Evolutionary conservation across 1,284 basidiomycete species (phyloP), one percentile per base, ranked within the genome.

Genomic region (Fomitopsis schrenkii): DNA sequence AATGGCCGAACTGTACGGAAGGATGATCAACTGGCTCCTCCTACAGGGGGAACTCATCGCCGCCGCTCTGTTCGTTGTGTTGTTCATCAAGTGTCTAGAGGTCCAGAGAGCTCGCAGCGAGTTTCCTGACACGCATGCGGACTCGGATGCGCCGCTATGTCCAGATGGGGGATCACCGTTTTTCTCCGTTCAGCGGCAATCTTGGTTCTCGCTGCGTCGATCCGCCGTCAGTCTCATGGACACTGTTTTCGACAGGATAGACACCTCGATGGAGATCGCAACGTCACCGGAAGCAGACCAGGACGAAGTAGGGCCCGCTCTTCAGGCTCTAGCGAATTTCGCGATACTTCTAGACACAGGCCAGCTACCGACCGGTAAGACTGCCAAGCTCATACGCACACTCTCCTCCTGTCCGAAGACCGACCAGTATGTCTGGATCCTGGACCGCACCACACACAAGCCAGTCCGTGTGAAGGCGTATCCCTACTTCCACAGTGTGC

Each of bases 41-140:
- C 72, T 91, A 50, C 89, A 93, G 56, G 88, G 90, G 33, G 90
- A 93, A 68, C 85, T 93, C 53, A 78, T 93, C 45, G 79, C 88
- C 30, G 90, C 83, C 0, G 84, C 86, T 1, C 74, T 93, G 28
- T 74, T 92, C 7, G 89, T 92, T 61, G 86, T 81, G 1, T 73
- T 85, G 41, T 70, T 91, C 19, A 74, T 90, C 44, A 84, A 87
- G 64, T 87, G 90, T 46, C 88, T 81, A 78, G 80, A 89, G 63
- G 42, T 76, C 5, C 75, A 74, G 26, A 58, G 62, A n/a, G 59
- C 67, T 12, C 59, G 28, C 26, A 28, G 42, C 54, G 40, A 54
- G 3, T 12, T 5, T 36, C 6, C 42, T 30, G 35, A 33, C 19
- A 15, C 28, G 35, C 60, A 56, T 22, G 48, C 44, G 14, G 35